A percentile compares a stretch with the other conserved stretches of the same genome.
Evolutionary conservation across 257 asterid species (phyloP).

Genomic region (Nicotiana paniculata): DNA sequence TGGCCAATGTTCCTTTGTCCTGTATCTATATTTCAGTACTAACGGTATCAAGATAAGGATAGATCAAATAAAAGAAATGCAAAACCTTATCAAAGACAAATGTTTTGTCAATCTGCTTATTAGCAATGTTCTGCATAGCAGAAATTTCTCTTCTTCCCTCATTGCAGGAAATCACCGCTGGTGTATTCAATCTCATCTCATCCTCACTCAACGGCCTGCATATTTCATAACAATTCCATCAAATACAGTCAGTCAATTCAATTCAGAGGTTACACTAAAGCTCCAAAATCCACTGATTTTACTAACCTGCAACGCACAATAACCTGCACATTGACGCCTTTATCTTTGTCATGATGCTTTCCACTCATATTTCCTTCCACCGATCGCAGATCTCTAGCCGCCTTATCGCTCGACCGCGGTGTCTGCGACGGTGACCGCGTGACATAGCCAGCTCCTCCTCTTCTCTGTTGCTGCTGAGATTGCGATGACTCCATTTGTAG

Average conservation of each 20-base stretch:
- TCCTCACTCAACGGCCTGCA: slow-evolving; percentile 90
- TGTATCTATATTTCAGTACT: not conserved
- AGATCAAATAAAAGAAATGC: not conserved
- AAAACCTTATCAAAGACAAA: slow-evolving; percentile 85
- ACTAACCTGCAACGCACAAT: slow-evolving; percentile 90
- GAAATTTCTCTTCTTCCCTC: slow-evolving; percentile 84
- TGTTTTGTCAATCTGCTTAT: slow-evolving; percentile 96
- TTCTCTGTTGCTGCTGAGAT: slow-evolving; percentile 38
- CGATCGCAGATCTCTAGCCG: slow-evolving; percentile 78
- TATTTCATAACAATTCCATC: not conserved
- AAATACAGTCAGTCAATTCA: not conserved
- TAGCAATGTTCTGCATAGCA: slow-evolving; percentile 93
- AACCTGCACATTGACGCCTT: slow-evolving; percentile 97
- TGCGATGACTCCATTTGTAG: slow-evolving; percentile 51
- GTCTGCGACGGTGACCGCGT: slow-evolving; percentile 72
- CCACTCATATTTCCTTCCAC: slow-evolving; percentile 77
- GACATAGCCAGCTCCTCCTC: slow-evolving; percentile 48
- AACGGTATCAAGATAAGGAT: not conserved
- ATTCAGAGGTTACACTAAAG: not conserved
- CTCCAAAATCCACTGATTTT: not conserved
- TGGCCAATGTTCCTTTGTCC: not conserved
- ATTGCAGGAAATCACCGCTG: slow-evolving; percentile 80
- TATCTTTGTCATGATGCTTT: slow-evolving; percentile 57
- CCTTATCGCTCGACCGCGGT: slow-evolving; percentile 75
- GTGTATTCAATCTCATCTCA: slow-evolving; percentile 71